phyloP scores from a whole-genome alignment of 352 stramenopile genomes.

The Phytophthora melonis region DNA sequence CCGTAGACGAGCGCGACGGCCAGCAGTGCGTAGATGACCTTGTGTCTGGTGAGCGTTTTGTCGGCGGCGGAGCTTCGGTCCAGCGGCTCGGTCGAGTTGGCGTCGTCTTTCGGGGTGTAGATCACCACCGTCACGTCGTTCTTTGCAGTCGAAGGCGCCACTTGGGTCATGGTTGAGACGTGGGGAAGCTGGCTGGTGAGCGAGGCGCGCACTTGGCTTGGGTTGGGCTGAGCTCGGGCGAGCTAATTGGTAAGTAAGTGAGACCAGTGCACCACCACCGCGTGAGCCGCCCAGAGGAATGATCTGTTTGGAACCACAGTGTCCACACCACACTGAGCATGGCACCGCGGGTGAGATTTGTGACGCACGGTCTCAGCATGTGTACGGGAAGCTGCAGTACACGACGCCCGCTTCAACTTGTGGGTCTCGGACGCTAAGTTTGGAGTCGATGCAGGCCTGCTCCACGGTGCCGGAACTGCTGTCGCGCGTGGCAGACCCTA shows the following conservation, averaged over 20 bases:
- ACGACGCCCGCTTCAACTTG: too few species aligned
- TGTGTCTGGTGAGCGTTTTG: neutral
- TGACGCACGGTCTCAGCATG: neutral
- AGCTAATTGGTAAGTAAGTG: slow-evolving; percentile 11
- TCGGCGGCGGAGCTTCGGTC: neutral
- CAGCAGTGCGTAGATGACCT: slow-evolving; percentile 22
- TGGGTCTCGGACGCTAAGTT: too few species aligned
- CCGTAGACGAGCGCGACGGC: slow-evolving; percentile 6
- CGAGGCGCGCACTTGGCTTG: too few species aligned
- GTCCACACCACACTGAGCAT: slow-evolving; percentile 3
- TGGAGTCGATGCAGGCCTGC: too few species aligned
- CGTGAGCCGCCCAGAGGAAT: neutral
- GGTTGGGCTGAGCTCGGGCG: neutral
- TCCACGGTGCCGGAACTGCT: too few species aligned
- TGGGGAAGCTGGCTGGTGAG: neutral
- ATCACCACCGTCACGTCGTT: slow-evolving; percentile 26
- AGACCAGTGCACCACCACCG: neutral
- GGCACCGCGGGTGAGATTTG: neutral
- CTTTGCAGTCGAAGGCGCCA: slow-evolving; percentile 8
- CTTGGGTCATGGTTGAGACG: slow-evolving; percentile 15
- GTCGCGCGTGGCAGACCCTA: too few species aligned
- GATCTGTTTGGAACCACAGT: slow-evolving; percentile 19
- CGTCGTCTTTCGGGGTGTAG: slow-evolving; percentile 17
- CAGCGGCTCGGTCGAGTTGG: slow-evolving; percentile 6
- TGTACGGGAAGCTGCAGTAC: neutral